These are phyloP conservation scores for Murraya paniculata DNA, from an alignment of 345 rosid species.

Conservation along the genomic window DNA sequence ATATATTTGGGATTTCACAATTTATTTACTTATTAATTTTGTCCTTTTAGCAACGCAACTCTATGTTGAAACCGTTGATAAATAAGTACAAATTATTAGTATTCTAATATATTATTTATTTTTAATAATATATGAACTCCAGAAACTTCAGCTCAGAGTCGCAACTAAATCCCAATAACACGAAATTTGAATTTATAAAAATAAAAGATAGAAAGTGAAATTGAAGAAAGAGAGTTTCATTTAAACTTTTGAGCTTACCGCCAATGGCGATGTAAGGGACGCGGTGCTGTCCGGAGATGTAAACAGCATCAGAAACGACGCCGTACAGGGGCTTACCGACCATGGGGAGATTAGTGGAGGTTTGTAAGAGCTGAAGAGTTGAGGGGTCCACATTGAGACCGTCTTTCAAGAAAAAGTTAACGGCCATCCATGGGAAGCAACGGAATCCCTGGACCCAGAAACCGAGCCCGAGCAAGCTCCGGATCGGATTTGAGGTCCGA, in stretches of 20 bases:
- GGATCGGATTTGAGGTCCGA: conserved; percentile 23
- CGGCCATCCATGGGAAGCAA: conserved; percentile 86
- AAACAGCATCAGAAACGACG: conserved; percentile 70
- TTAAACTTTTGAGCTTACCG: conserved; percentile 31
- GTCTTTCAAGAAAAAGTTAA: conserved; percentile 81
- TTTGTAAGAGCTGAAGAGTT: conserved; percentile 80
- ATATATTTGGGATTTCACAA: too few species aligned
- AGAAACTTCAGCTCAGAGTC: neutral
- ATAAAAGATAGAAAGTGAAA: neutral
- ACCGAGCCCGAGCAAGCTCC: conserved; percentile 65
- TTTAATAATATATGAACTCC: too few species aligned
- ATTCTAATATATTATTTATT: too few species aligned
- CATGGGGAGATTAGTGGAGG: conserved; percentile 85
- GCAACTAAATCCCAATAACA: neutral
- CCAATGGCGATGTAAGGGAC: conserved; percentile 93
- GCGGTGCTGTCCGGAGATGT: conserved; percentile 76
- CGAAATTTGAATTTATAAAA: neutral
- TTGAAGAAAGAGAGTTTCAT: neutral
- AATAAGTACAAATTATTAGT: too few species aligned
- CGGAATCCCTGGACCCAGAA: conserved; percentile 85
- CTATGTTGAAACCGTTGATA: too few species aligned
- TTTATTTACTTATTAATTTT: too few species aligned
- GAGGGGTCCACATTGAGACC: conserved; percentile 71
- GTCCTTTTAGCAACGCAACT: too few species aligned
- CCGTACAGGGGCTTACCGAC: conserved; percentile 85